Evolutionary conservation across 257 asterid genomes (phyloP).

Genomic region (Lithospermum erythrorhizon): DNA sequence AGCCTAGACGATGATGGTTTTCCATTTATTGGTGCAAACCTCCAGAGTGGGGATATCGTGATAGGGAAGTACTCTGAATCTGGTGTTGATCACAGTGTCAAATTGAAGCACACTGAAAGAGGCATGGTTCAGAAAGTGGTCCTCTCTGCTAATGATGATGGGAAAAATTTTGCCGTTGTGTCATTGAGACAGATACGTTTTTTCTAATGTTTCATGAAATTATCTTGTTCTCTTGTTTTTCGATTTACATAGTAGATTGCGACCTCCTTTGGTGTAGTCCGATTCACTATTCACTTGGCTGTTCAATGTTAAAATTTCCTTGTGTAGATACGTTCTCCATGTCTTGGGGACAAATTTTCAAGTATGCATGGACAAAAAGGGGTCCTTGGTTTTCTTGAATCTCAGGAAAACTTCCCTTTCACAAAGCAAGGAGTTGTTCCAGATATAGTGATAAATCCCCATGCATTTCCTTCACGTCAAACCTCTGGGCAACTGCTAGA

Average conservation of each 20-base stretch:
- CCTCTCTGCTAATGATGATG: slow-evolving; percentile 81
- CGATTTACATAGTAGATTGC: not conserved
- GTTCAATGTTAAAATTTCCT: slow-evolving; percentile 2
- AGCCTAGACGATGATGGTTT: slow-evolving; percentile 92
- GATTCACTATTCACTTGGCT: not conserved
- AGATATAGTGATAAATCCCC: slow-evolving; percentile 90
- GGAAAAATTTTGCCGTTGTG: slow-evolving; percentile 71
- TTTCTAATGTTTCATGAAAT: not conserved
- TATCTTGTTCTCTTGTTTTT: not conserved
- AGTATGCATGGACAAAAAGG: slow-evolving; percentile 99
- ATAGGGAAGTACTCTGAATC: slow-evolving; percentile 77
- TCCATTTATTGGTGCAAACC: slow-evolving; percentile 79
- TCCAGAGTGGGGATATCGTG: slow-evolving; percentile 78
- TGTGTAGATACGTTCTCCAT: slow-evolving; percentile 83
- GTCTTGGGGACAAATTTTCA: slow-evolving; percentile 89
- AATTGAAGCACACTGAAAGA: slow-evolving; percentile 85
- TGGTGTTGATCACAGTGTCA: slow-evolving; percentile 76
- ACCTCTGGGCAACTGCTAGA: slow-evolving; percentile 93
- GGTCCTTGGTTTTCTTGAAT: slow-evolving; percentile 79
- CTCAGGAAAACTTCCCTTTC: slow-evolving; percentile 88
- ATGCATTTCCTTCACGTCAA: slow-evolving; percentile 95
- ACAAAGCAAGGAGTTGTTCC: slow-evolving; percentile 85
- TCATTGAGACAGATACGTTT: slow-evolving; percentile 74
- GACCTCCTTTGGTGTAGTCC: not conserved
- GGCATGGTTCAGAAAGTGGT: slow-evolving; percentile 94